Evolutionary conservation across 2,329 filamentous ascomycete genomes (phyloP).

Genomic region (Pyricularia sp.): DNA sequence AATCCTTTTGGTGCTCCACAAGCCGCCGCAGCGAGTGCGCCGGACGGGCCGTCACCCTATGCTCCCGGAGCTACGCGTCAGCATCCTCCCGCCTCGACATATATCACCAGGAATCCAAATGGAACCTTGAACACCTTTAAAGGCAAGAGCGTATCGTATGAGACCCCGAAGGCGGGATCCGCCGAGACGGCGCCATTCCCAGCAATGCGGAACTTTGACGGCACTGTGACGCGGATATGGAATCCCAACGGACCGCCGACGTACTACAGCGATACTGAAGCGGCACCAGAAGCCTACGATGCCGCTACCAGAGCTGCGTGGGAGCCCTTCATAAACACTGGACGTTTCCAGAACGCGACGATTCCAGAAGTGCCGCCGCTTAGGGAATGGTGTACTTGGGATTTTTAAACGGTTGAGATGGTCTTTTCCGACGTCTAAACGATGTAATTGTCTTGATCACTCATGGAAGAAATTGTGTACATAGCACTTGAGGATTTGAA

Average conservation of each 20-base stretch:
- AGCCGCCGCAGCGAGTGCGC: neutral
- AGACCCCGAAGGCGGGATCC: conserved; percentile 29
- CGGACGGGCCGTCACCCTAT: conserved; percentile 11
- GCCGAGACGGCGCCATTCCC: conserved; percentile 20
- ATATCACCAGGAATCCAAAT: conserved; percentile 12
- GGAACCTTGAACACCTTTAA: conserved; percentile 18
- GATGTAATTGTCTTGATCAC: neutral
- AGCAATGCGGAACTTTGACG: conserved; percentile 36
- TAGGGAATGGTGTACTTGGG: conserved; percentile 61
- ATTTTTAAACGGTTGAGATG: conserved; percentile 39
- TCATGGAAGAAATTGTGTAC: neutral
- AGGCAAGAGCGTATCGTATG: conserved; percentile 17
- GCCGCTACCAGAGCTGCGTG: conserved; percentile 41
- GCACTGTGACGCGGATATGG: conserved; percentile 52
- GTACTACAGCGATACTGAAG: conserved; percentile 51
- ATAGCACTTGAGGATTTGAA: neutral
- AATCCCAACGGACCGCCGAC: conserved; percentile 58
- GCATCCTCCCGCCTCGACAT: conserved; percentile 17
- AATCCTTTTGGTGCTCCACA: conserved; percentile 1
- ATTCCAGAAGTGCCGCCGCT: conserved; percentile 71
- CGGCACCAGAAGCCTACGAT: conserved; percentile 36
- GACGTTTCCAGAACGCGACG: conserved; percentile 53
- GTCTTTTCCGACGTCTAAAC: neutral
- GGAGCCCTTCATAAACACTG: conserved; percentile 47
- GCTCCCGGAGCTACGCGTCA: conserved; percentile 13